Evolutionary conservation across 2,329 filamentous ascomycete species (phyloP).

Genomic region (Teratosphaeria epicoccoides): DNA sequence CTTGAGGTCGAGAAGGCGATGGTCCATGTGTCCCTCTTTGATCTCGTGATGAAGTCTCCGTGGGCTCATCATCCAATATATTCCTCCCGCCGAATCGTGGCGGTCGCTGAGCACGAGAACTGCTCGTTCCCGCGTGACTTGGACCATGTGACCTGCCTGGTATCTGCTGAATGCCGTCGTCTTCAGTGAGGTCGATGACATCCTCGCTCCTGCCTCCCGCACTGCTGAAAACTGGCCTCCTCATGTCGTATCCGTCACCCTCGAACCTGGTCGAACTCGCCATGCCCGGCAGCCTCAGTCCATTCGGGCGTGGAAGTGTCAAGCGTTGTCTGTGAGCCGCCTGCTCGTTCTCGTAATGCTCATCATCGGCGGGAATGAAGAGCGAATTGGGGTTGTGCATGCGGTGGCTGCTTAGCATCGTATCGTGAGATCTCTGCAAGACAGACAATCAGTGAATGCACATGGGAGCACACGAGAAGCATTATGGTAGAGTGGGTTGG

Average conservation of each 20-base stretch:
- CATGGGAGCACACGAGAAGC: not conserved
- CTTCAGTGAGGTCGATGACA: conserved; percentile 30
- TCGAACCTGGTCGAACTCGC: conserved; percentile 25
- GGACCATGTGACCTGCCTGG: no score
- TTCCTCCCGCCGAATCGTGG: conserved; percentile 30
- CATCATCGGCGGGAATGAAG: conserved; percentile 21
- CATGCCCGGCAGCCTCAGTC: not conserved
- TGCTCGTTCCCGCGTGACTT: conserved; percentile 4
- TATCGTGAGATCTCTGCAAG: conserved; percentile 8
- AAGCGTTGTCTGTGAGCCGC: conserved; percentile 19
- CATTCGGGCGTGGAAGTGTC: conserved; percentile 15
- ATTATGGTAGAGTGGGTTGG: not conserved
- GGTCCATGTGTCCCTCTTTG: not conserved
- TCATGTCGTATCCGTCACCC: conserved; percentile 46
- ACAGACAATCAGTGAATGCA: not conserved
- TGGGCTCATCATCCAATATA: conserved; percentile 9
- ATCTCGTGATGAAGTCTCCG: not conserved
- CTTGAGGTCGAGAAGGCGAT: conserved; percentile 2
- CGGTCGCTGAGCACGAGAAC: conserved; percentile 25
- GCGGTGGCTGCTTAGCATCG: conserved; percentile 7
- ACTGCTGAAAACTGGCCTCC: conserved; percentile 37
- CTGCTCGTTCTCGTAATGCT: conserved; percentile 25
- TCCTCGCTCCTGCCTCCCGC: conserved; percentile 4
- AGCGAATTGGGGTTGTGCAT: conserved; percentile 9
- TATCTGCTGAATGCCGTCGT: conserved; percentile 10